Percentiles rank a stretch among this genome's conserved stretches.
Evolutionary conservation across 2,329 filamentous ascomycete species (phyloP).

Genomic region (Venturia effusa): DNA sequence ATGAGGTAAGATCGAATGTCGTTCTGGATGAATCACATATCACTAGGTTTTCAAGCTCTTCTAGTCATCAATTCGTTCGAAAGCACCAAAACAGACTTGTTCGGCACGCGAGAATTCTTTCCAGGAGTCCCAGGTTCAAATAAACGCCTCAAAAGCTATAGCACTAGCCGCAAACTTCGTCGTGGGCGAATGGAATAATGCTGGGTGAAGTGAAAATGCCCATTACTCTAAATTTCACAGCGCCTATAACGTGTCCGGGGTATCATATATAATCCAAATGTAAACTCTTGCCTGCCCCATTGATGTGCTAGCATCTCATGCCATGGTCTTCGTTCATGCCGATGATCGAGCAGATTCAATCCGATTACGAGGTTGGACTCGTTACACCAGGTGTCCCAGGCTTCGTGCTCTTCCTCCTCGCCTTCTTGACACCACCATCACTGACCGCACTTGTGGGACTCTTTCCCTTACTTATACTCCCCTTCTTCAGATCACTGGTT

Average conservation of each 20-base stretch:
- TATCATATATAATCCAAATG: background rate
- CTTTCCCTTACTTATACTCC: constrained; percentile 13
- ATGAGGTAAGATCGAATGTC: too few relatives aligned
- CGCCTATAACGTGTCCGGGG: background rate
- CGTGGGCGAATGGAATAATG: too few relatives aligned
- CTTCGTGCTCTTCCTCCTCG: constrained; percentile 28
- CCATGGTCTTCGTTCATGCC: background rate
- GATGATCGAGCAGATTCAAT: background rate
- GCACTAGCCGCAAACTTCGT: too few relatives aligned
- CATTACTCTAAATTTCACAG: background rate
- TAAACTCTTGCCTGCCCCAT: background rate
- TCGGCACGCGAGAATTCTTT: too few relatives aligned
- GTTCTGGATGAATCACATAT: too few relatives aligned
- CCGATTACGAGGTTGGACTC: background rate
- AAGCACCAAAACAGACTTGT: too few relatives aligned
- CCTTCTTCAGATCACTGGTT: constrained; percentile 11
- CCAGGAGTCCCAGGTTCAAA: too few relatives aligned
- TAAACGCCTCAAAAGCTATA: too few relatives aligned
- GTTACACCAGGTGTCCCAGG: constrained; percentile 19
- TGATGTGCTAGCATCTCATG: background rate
- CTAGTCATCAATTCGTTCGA: too few relatives aligned
- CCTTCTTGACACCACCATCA: constrained; percentile 20
- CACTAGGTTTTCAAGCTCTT: too few relatives aligned
- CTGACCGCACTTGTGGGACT: constrained; percentile 15
- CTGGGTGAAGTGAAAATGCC: background rate